Base-by-base conservation (phyloP, 768 basidiomycete species). In the Xerocomus spinulosus region DNA sequence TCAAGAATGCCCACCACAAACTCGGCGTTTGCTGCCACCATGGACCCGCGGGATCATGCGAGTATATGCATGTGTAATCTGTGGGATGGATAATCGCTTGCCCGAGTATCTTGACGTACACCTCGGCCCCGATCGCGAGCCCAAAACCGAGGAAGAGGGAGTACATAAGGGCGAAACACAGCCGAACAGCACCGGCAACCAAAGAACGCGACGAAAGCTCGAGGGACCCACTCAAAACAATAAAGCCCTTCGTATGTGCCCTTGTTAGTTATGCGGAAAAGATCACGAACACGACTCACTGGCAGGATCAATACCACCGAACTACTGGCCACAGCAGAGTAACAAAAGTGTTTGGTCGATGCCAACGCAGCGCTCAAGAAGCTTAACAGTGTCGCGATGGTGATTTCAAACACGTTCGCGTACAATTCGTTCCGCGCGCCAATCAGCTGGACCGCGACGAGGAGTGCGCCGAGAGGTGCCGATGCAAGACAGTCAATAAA, bases 171-270 rank as follows among this genome's bases (percentile, higher is more conserved):
- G 87, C 78, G 58, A 87, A 92, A 55, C 86, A 87, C 14, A 92
- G 73, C 32, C 88, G 77, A 26, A 92, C 89, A 10, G 87, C 83
- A n/a, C 92, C 89, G 0, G 87, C 75, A 25, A 91, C 81, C 57
- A 94, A 83, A 52, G 87, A 87, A 15, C 88, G 78, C 3, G 87
- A 85, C 49, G 87, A 79, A 18, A 92, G 68, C 60, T 92, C 91
- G 25, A 92, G 79, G 10, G 83, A 77, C 41, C 85, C 92, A 56
- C 73, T 77, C 13, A 87, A 75, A 9, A 87, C 80, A 42, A 86
- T 79, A 50, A 84, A 84, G 7, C 85, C 85, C 69, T 72, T 48
- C 30, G 15, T 50, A 47, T 36, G 33, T 13, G 33, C 26, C 36
- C 40, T 48, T 17, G 40, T 54, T 12, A 50, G 39, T 15, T n/a